Percentiles rank a stretch among this genome's conserved stretches.
Conservation (phyloP, 164 flowering plant genomes). For the Aristolochia contorta region DNA sequence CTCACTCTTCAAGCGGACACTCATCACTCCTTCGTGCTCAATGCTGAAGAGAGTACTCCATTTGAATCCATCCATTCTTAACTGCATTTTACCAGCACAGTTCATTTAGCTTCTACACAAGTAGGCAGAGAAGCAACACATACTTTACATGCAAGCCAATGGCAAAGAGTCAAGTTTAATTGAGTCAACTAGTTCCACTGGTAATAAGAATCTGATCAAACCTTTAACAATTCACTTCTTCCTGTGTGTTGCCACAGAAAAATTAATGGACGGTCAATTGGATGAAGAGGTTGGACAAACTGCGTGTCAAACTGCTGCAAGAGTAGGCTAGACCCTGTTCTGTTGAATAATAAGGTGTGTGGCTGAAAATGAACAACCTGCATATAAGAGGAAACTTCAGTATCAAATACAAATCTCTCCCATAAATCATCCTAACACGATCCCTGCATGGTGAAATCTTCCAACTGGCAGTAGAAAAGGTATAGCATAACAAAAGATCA, state of each 20-base stretch:
- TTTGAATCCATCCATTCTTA: constrained; percentile 62
- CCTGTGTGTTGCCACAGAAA: constrained; percentile 67
- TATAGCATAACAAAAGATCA: no score
- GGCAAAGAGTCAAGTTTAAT: background rate
- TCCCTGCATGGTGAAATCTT: no score
- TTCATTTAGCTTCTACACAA: background rate
- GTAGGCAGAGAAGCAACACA: background rate
- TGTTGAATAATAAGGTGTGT: constrained; percentile 61
- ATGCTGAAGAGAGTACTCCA: constrained; percentile 94
- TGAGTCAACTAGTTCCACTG: background rate
- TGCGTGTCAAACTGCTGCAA: constrained; percentile 73
- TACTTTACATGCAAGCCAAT: no score
- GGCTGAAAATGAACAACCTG: constrained; percentile 97
- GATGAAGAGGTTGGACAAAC: constrained; percentile 55
- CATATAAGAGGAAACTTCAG: constrained; percentile 8
- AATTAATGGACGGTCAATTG: constrained; percentile 70
- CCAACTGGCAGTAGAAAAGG: no score
- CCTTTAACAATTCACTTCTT: constrained; percentile 73
- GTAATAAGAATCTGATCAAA: constrained; percentile 12
- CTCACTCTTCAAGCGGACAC: constrained; percentile 48
- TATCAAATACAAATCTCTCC: no score
- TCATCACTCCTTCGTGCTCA: constrained; percentile 65
- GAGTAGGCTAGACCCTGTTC: constrained; percentile 59
- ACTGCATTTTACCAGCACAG: constrained; percentile 22
- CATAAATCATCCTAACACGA: no score